These are phyloP conservation scores for Pseudocercospora pini-densiflorae DNA, from an alignment of 2,329 filamentous ascomycete genomes.

Conservation along the genomic window DNA sequence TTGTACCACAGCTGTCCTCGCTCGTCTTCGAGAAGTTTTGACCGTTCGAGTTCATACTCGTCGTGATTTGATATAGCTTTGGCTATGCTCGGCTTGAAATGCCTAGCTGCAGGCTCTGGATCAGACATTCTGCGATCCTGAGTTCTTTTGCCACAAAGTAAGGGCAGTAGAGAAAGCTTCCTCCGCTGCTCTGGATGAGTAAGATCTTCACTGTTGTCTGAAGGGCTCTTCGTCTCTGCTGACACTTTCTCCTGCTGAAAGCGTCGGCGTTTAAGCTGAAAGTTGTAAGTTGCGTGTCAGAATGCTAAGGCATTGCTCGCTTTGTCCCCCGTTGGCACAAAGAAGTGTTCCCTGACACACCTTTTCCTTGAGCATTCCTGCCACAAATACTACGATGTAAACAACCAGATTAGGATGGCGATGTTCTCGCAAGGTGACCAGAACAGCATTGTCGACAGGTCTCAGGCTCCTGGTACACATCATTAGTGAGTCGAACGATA, in stretches of 20 bases:
- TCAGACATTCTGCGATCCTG: conserved; percentile 9
- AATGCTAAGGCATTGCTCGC: background rate
- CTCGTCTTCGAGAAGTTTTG: conserved; percentile 40
- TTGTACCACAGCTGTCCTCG: conserved; percentile 43
- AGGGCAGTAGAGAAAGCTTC: conserved; percentile 16
- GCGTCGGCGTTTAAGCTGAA: conserved; percentile 10
- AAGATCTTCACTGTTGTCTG: background rate
- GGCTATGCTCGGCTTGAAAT: background rate
- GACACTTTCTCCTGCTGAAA: background rate
- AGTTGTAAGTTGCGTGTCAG: background rate
- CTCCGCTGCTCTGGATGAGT: background rate
- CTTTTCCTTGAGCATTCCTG: conserved; percentile 28
- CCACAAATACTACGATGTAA: conserved; percentile 15
- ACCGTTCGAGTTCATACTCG: conserved; percentile 33
- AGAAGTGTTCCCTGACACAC: conserved; percentile 4
- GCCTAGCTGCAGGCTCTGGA: conserved; percentile 6
- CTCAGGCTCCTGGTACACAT: conserved; percentile 7
- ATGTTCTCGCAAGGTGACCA: conserved; percentile 9
- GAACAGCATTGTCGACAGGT: conserved; percentile 13
- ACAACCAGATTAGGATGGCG: conserved; percentile 4
- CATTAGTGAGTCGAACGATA: conserved; percentile 3
- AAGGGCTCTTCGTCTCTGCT: background rate
- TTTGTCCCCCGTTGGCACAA: background rate
- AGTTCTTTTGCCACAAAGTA: conserved; percentile 7
- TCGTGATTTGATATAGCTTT: conserved; percentile 8